Evolutionary conservation across 352 stramenopile genomes (phyloP).

Genomic region (Globisporangium viniferum): DNA sequence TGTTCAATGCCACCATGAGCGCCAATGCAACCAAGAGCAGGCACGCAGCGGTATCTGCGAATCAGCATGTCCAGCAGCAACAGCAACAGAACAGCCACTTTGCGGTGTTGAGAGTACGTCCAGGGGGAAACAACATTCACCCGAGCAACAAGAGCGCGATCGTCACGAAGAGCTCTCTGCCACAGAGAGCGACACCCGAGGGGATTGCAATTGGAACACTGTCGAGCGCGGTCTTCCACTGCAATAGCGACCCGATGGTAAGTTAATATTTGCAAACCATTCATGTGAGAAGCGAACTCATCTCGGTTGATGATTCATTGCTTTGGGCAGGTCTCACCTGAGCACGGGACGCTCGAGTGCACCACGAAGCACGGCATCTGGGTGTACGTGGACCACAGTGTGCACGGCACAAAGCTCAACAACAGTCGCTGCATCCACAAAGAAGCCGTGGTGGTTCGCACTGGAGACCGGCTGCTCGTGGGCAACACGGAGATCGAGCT

Average conservation of each 20-base stretch:
- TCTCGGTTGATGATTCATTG: not conserved
- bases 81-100: slow-evolving; percentile 4
- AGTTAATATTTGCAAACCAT: not conserved
- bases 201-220: slow-evolving; percentile 30
- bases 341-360: slow-evolving; percentile 54
- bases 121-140: slow-evolving; percentile 8
- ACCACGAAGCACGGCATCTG: slow-evolving; percentile 47
- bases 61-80: slow-evolving; percentile 7
- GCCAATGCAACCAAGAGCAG: slow-evolving; percentile 1
- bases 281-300: not conserved
- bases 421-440: slow-evolving; percentile 30
- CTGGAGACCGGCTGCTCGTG: slow-evolving; percentile 54
- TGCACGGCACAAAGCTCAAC: slow-evolving; percentile 45
- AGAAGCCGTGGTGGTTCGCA: slow-evolving; percentile 48
- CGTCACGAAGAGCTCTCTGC: slow-evolving; percentile 3
- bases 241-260: slow-evolving; percentile 19
- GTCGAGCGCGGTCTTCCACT: slow-evolving; percentile 20
- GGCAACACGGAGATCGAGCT: slow-evolving; percentile 56
- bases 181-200: not conserved
- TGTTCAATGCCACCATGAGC: not conserved
- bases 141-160: slow-evolving; percentile 1
- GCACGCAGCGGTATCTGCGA: not conserved
- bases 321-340: slow-evolving; percentile 9
- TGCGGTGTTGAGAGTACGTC: slow-evolving; percentile 15
- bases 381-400: slow-evolving; percentile 80